Evolutionary conservation across 768 basidiomycete species (phyloP), one percentile per base, ranked within the genome.

Genomic region (Suillus placidus): DNA sequence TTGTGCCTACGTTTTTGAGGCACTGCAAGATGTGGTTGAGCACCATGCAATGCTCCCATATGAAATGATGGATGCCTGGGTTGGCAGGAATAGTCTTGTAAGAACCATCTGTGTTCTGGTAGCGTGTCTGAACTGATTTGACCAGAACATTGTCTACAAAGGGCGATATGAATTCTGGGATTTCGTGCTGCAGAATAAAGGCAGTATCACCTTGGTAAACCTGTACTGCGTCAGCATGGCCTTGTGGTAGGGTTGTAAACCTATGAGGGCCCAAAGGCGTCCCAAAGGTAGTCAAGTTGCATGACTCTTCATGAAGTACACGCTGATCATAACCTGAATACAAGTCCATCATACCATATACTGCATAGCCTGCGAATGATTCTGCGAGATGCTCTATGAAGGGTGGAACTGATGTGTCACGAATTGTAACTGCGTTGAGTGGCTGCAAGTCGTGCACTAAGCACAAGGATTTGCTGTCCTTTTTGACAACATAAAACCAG

Each of bases 121-220:
- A 82, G 4, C 68, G 56, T 0, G 78, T 75, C 0, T 26, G 12
- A 0, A 77, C 77, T 0, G 80, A 79, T 64, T 75, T 77, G 5
- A 83, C 63, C 0, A 74, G 73, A 0, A 79, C 66, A 65, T 85
- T 77, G 66, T 86, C 79, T 13, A 85, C 74, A 60, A 76, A 86
- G 0, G 75, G 76, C 0, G 69, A 65, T 0, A 78, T 79, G 6
- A 72, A 30, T 1, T 81, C 40, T 1, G 80, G 81, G 2, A 85
- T 83, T 64, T 84, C 78, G 0, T 73, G 65, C 54, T 78, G 71
- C 0, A 84, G 64, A 8, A 83, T 79, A 40, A 76, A 76, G 0
- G 73, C 73, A 9, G 81, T 73, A 61, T 83, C 75, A 13, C 75
- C 79, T 20, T 84, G 80, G 52, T 81, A 79, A 2, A 83, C 79